Evolutionary conservation across 2,329 filamentous ascomycete genomes (phyloP).

Genomic region (Colletotrichum shisoi): DNA sequence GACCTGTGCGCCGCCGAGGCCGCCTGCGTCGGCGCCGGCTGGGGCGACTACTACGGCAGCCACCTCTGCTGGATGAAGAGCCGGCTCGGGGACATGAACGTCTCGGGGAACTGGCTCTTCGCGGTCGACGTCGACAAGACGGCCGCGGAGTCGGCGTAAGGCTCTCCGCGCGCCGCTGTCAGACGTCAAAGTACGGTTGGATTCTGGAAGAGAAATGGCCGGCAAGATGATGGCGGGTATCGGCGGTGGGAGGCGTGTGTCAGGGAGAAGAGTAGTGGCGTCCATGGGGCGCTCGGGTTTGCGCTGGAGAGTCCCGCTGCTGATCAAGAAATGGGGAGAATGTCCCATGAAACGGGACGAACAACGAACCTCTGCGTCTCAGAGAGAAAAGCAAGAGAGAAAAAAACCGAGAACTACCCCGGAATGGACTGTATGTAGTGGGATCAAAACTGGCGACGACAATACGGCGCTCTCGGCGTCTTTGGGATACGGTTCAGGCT

Average conservation of each 20-base stretch:
- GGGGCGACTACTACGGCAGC: conserved; percentile 39
- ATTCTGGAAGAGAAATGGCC: no score
- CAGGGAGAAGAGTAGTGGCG: not conserved
- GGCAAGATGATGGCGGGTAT: no score
- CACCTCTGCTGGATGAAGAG: conserved; percentile 43
- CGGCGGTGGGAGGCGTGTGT: not conserved
- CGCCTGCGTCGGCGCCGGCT: conserved; percentile 41
- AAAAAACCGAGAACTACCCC: no score
- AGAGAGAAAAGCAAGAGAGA: not conserved
- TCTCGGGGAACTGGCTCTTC: conserved; percentile 34
- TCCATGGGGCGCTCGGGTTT: not conserved
- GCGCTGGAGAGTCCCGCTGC: not conserved
- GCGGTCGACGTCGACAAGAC: conserved; percentile 30
- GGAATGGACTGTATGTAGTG: not conserved
- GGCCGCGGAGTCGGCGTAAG: not conserved
- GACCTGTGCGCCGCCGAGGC: conserved; percentile 40
- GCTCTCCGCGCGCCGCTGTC: not conserved
- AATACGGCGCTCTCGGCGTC: conserved; percentile 5
- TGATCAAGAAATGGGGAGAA: not conserved
- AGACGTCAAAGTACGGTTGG: not conserved
- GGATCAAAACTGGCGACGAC: not conserved
- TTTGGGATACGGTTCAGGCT: conserved; percentile 2
- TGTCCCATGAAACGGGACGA: not conserved
- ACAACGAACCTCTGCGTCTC: not conserved
- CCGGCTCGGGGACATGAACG: conserved; percentile 30